These are phyloP conservation scores for Neostapfia colusana DNA, from an alignment of 176 grass and related monocot species.

Conservation along the genomic window DNA sequence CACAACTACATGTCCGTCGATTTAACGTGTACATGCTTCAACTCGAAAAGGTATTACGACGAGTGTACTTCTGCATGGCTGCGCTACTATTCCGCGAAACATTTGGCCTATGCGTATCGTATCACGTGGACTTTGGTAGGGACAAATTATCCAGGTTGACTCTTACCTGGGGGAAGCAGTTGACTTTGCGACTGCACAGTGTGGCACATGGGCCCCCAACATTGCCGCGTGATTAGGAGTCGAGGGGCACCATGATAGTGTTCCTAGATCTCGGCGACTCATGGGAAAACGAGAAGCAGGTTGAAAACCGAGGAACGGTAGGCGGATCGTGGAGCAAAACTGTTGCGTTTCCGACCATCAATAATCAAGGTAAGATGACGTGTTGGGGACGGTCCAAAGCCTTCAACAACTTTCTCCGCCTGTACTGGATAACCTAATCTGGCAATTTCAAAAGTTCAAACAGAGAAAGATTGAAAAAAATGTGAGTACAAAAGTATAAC, in stretches of 20 bases:
- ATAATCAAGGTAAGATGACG: background rate
- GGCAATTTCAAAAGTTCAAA: slow-evolving; percentile 15
- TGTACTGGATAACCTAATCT: background rate
- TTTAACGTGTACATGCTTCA: background rate
- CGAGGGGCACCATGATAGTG: slow-evolving; percentile 5
- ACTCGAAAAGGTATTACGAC: background rate
- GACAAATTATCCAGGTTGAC: slow-evolving; percentile 21
- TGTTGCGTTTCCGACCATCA: background rate
- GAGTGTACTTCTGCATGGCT: background rate
- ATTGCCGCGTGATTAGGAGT: slow-evolving; percentile 7
- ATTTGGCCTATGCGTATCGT: background rate
- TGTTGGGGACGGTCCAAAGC: background rate
- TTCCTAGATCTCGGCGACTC: slow-evolving; percentile 17
- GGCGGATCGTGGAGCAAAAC: slow-evolving; percentile 1
- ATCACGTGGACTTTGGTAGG: background rate
- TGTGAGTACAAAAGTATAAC: background rate
- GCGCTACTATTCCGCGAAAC: background rate
- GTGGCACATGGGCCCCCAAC: slow-evolving; percentile 15
- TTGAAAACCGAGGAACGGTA: background rate
- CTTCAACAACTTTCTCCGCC: background rate
- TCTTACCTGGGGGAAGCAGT: background rate
- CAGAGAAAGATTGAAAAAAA: background rate
- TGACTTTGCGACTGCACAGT: background rate
- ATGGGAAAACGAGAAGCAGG: background rate
- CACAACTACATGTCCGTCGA: background rate